Evolutionary conservation across 2,329 filamentous ascomycete species (phyloP).

Genomic region (Xylaria sp.): DNA sequence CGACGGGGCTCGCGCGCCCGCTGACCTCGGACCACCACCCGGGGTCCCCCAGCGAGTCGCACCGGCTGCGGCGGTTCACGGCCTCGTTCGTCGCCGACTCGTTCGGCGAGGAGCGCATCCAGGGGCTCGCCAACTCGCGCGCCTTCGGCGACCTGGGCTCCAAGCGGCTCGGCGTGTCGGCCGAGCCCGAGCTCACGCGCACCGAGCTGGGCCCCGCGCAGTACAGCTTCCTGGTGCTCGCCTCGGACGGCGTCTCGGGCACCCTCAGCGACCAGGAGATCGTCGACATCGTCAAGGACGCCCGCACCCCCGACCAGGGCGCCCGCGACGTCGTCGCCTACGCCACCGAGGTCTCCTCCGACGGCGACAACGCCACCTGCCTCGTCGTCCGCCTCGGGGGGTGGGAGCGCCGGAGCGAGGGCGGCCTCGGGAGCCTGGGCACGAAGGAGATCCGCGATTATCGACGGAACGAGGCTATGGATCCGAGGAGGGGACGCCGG

Average conservation of each 20-base stretch:
- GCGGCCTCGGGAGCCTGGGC: slow-evolving; percentile 83
- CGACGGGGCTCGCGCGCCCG: slow-evolving; percentile 76
- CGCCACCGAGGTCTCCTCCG: slow-evolving; percentile 77
- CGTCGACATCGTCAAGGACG: slow-evolving; percentile 93
- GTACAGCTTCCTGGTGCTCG: slow-evolving; percentile 85
- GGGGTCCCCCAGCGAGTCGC: slow-evolving; percentile 80
- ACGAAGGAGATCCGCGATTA: slow-evolving; percentile 92
- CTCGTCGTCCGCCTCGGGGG: slow-evolving; percentile 68
- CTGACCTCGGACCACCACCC: slow-evolving; percentile 93
- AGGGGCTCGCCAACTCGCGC: slow-evolving; percentile 89
- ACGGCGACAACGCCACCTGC: slow-evolving; percentile 71
- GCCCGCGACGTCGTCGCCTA: slow-evolving; percentile 79
- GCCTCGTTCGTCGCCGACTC: slow-evolving; percentile 88
- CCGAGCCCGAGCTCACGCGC: slow-evolving; percentile 85
- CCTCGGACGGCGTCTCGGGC: slow-evolving; percentile 87
- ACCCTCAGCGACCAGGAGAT: slow-evolving; percentile 91
- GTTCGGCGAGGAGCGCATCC: slow-evolving; percentile 95
- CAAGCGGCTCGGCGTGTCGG: slow-evolving; percentile 91
- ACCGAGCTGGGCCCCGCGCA: slow-evolving; percentile 81
- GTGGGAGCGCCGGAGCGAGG: slow-evolving; percentile 76
- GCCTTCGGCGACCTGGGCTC: slow-evolving; percentile 90
- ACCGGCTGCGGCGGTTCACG: slow-evolving; percentile 81
- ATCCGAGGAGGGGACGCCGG: slow-evolving; percentile 70
- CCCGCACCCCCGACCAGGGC: slow-evolving; percentile 85
- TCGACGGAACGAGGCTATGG: slow-evolving; percentile 75